Evolutionary conservation across 345 rosid species (phyloP), one percentile per base, ranked within the genome.

Genomic region (Litchi chinensis): DNA sequence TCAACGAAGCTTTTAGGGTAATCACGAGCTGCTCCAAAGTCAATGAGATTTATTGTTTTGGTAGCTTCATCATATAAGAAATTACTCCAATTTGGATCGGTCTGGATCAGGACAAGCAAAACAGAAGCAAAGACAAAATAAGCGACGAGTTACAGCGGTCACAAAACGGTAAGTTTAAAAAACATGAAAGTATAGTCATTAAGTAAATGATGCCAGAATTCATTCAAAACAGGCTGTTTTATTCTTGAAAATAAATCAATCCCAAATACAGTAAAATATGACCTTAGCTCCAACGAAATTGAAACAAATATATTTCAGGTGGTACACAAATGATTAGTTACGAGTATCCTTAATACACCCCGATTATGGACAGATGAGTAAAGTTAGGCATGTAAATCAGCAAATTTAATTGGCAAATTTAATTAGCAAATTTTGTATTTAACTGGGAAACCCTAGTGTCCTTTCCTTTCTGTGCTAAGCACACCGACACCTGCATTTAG

Each of bases 21-120:
- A 81, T 90, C 94, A 46, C 98, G 91, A 18, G 99, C 93, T 74
- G 99, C 99, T 83, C 99, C 99, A 11, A 96, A 94, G 83, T 96
- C 98, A 0, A 96, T 93, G 78, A 96, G 97, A 87, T 93, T 94
- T 70, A 94, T 82, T 67, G 87, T 91, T 74, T 82, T 87, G 71
- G 93, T 86, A 68, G 87, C 71, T 76, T 89, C 95, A 10, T 96
- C 84, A 75, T 86, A 94, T 80, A 96, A 87, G 90, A 96, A 94
- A 81, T 94, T 96, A 70, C 99, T 74, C 99, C 99, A 96, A 79
- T 94, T 96, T 68, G 99, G 99, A 84, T 96, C 99, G 0, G 99
- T 96, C 90, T 94, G 94, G 85, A 86, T 5, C n/a, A 78, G 57
- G 50, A 70, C 48, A 75, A 65, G 28, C 57, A 46, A 46, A 73